A percentile compares a stretch with the other conserved stretches of the same genome.
Evolutionary conservation across 345 rosid genomes (phyloP).

Genomic region (Kandelia obovata): DNA sequence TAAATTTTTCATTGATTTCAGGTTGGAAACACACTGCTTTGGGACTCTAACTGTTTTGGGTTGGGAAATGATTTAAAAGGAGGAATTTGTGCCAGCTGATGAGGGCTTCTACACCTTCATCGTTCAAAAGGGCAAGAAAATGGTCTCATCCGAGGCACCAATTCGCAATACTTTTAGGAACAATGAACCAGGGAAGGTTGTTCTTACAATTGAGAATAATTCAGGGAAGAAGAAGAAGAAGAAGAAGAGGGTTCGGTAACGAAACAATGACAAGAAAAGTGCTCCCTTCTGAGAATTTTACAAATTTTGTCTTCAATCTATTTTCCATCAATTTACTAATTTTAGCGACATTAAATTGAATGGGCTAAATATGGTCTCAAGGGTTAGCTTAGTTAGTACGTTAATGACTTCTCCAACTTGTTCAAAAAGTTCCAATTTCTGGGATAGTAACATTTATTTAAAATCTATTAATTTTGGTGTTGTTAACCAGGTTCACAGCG

Average conservation of each 20-base stretch:
- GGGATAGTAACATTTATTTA: too few relatives aligned
- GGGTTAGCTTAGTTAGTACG: too few relatives aligned
- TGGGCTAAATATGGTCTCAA: too few relatives aligned
- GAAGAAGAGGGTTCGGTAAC: conserved; percentile 72
- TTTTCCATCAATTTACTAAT: too few relatives aligned
- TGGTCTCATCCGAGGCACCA: conserved; percentile 43
- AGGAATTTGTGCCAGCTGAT: conserved; percentile 65
- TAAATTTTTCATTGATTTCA: conserved; percentile 12
- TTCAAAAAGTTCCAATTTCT: too few relatives aligned
- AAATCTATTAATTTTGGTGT: too few relatives aligned
- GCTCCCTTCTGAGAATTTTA: conserved; percentile 18
- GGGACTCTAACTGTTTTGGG: conserved; percentile 76
- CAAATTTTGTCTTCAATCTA: neutral
- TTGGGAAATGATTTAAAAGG: conserved; percentile 90
- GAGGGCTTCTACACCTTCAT: conserved; percentile 75
- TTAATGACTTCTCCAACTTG: too few relatives aligned
- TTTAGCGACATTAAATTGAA: too few relatives aligned
- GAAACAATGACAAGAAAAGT: conserved; percentile 59
- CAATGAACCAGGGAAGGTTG: conserved; percentile 65
- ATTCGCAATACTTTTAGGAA: conserved; percentile 60
- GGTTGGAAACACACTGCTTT: conserved; percentile 55
- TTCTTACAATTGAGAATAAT: conserved; percentile 53
- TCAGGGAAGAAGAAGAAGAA: conserved; percentile 79
- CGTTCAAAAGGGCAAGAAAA: conserved; percentile 66
- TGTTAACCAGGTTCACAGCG: too few relatives aligned